Evolutionary conservation across 2,329 filamentous ascomycete genomes (phyloP).

Genomic region (Beauveria pseudobassiana): DNA sequence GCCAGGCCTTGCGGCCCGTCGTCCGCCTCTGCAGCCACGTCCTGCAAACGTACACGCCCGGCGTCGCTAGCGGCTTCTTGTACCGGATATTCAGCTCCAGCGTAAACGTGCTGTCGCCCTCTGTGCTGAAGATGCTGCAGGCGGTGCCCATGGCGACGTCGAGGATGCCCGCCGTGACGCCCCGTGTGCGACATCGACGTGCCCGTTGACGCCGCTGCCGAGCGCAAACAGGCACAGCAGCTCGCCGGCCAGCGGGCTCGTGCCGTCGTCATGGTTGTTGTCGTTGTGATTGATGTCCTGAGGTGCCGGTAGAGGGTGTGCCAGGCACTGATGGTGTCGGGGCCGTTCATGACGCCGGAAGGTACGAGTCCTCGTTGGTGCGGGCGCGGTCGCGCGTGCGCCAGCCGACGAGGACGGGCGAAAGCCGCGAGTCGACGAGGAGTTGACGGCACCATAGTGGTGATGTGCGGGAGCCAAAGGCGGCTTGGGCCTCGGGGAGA

Average conservation of each 20-base stretch:
- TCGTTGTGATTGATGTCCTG: background rate
- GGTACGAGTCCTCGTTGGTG: conserved; percentile 1
- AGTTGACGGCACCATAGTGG: conserved; percentile 9
- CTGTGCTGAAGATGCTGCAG: conserved; percentile 11
- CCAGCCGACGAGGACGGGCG: background rate
- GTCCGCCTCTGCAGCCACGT: conserved; percentile 11
- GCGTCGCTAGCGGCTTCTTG: conserved; percentile 13
- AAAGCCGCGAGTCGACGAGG: background rate
- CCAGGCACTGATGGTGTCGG: conserved; percentile 3
- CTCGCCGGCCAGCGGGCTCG: background rate
- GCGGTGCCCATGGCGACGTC: conserved; percentile 16
- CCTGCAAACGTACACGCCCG: conserved; percentile 11
- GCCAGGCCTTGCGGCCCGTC: conserved; percentile 16
- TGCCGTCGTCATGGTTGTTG: background rate
- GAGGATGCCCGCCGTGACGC: conserved; percentile 15
- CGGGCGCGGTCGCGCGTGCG: background rate
- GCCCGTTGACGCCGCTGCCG: conserved; percentile 15
- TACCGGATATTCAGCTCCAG: conserved; percentile 16
- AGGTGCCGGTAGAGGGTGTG: conserved; percentile 1
- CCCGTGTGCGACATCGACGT: conserved; percentile 17
- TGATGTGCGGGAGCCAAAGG: background rate
- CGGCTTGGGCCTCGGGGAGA: background rate
- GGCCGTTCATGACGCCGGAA: background rate
- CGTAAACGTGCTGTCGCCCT: conserved; percentile 15
- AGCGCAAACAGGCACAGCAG: conserved; percentile 10